phyloP scores from a whole-genome alignment of 78 protist genomes.

The Dictyostelium citrinum region DNA sequence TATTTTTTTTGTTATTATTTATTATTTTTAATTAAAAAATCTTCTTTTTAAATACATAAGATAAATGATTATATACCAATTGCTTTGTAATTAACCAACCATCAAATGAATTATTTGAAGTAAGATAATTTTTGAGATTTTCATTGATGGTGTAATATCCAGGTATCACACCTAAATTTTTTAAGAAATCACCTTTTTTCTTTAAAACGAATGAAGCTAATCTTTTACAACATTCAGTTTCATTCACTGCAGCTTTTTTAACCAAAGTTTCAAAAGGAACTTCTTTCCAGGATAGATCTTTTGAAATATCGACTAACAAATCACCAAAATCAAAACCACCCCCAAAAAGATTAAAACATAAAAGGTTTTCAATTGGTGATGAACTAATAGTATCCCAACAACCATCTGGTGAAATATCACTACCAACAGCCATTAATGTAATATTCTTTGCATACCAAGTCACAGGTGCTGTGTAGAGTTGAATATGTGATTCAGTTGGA shows the following conservation, averaged over 20 bases:
- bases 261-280: not conserved
- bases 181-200: not conserved
- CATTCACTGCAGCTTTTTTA: not conserved
- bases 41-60: not conserved
- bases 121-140: not conserved
- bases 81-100: not conserved
- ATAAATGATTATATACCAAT: not conserved
- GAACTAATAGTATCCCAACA: not conserved
- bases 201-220: not conserved
- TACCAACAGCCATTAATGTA: not conserved
- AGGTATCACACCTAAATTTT: not conserved
- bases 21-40: not conserved
- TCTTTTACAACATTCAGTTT: not conserved
- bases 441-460: not conserved
- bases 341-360: not conserved
- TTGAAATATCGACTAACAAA: not conserved
- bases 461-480: not conserved
- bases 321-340: not conserved
- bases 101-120: not conserved
- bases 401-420: not conserved
- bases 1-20: not conserved
- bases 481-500: not conserved
- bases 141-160: not conserved
- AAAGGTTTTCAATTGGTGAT: not conserved
- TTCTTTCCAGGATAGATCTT: not conserved